Conservation (phyloP, 2,329 filamentous ascomycete genomes). For the Penicillium sp. region DNA sequence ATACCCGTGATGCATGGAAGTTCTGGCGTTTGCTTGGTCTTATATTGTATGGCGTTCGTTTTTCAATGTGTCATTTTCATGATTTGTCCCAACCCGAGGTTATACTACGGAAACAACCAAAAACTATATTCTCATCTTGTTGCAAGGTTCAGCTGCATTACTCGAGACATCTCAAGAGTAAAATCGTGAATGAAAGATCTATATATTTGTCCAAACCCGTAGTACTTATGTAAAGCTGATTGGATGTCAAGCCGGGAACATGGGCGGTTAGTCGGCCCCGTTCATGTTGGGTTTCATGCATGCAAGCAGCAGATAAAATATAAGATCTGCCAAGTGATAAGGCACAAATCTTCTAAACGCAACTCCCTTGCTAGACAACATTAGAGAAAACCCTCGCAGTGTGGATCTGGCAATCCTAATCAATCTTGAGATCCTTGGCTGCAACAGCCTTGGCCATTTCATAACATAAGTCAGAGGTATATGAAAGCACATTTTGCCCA, state of each 20-base stretch:
- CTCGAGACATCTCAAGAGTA: neutral
- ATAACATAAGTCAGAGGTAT: neutral
- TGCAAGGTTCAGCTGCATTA: neutral
- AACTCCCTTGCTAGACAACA: too few species aligned
- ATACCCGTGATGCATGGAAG: constrained; percentile 26
- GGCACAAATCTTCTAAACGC: too few species aligned
- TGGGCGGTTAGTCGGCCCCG: neutral
- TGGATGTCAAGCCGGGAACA: neutral
- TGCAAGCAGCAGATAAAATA: too few species aligned
- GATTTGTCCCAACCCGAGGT: neutral
- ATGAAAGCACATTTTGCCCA: neutral
- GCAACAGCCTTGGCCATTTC: neutral
- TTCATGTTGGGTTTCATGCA: neutral
- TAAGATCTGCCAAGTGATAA: too few species aligned
- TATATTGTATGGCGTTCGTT: neutral
- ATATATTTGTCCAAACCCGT: neutral
- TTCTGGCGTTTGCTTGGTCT: constrained; percentile 13
- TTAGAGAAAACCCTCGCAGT: neutral
- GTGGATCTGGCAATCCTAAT: neutral
- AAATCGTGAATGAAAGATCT: neutral
- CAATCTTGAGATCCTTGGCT: neutral
- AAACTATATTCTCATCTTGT: neutral
- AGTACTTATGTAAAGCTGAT: neutral
- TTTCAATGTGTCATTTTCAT: neutral
- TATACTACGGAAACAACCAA: neutral